A percentile compares a stretch with the other conserved stretches of the same genome.
These are phyloP conservation scores for Rhytidiadelphus loreus DNA, from an alignment of 225 moss, liverwort and hornwort species.

Conservation along the genomic window DNA sequence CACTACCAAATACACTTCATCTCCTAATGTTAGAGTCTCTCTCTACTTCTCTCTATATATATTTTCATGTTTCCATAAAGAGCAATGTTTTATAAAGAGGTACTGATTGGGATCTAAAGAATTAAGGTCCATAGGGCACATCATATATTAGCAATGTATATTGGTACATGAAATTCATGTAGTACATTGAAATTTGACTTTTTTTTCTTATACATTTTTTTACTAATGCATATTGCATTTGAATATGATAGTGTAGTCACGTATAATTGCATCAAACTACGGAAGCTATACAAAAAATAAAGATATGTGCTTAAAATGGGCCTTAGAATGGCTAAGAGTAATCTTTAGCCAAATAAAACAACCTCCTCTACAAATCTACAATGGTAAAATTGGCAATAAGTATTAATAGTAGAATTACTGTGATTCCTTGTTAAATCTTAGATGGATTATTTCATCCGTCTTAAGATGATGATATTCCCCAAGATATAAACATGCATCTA, in stretches of 20 bases:
- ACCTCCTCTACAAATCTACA: accelerated
- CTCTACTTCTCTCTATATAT: neutral
- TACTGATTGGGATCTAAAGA: neutral
- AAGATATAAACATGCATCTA: accelerated
- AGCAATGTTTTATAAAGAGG: neutral
- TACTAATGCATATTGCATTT: neutral
- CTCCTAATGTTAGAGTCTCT: neutral
- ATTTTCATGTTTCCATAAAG: neutral
- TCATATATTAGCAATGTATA: neutral
- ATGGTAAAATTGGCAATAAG: too few relatives aligned
- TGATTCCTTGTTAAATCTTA: neutral
- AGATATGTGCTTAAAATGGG: neutral
- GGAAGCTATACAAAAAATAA: neutral
- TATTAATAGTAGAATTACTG: too few relatives aligned
- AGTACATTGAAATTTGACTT: neutral
- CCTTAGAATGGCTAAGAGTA: accelerated
- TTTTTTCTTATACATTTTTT: neutral
- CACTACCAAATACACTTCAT: neutral
- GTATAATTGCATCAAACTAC: neutral
- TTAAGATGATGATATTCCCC: accelerated
- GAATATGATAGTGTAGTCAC: neutral
- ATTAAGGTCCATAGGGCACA: neutral
- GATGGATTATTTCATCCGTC: neutral
- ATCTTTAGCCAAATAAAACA: accelerated
- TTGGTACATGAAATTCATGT: neutral